Evolutionary conservation across 2,329 filamentous ascomycete genomes (phyloP), one percentile per base, ranked within the genome.

Genomic region (Pseudogymnoascus pannorum): DNA sequence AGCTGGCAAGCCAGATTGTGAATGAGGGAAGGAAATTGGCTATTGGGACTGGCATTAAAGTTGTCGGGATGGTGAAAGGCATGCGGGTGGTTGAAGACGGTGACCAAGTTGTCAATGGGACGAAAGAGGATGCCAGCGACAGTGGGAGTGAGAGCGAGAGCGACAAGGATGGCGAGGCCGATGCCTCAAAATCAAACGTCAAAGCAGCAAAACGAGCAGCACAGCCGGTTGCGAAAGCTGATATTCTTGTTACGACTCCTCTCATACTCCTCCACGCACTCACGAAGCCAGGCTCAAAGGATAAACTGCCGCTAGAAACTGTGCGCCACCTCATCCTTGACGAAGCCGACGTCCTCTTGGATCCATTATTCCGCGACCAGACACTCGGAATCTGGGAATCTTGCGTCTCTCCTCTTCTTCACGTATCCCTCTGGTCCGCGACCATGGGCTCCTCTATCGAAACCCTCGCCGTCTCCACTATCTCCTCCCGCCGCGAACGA

Each of bases 361-460:
- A 97, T 69, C 87, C 89, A 14, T 79, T 97, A 4, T 99, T 99
- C 78, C 84, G 89, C 62, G 88, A 94, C 20, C 92, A 97, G 73
- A 97, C 92, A 0, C 78, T 95, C 36, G 82, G 83, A 3, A 87
- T 97, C 64, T 97, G 92, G 92, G 83, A 84, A 42, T 84, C 89
- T 2, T 93, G 93, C 73, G 85, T 79, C 2, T 86, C 87, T 66
- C 79, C 84, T 2, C 75, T 80, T n/a, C 78, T 97, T 7, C 83
- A 86, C 22, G 80, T 91, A 3, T 91, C 89, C 8, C 86, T 96
- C 63, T 99, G 93, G 92, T 97, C 94, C 12, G 94, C 94, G 12
- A 99, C 94, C 0, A 97, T 99, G 87, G 91, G 90, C 3, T 96
- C 93, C 14, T 94, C 88, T 68, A 89, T 97, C 42, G 94, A 99